Percentiles rank a stretch among this genome's conserved stretches.
Evolutionary conservation across 2,329 filamentous ascomycete species (phyloP).

Genomic region (Xylaria arbuscula): DNA sequence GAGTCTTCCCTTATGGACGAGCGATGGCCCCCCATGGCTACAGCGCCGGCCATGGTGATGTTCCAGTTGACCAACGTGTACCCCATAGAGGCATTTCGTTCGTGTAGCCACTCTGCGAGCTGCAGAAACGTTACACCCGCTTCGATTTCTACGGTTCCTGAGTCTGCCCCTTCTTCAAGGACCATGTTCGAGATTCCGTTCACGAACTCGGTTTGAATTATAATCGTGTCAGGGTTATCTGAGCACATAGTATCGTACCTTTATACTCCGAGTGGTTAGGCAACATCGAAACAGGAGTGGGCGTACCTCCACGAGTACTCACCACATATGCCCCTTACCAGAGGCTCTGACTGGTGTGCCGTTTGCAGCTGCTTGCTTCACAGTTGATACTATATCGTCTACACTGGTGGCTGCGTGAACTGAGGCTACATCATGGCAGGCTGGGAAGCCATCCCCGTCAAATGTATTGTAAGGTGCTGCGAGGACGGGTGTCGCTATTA

Average conservation of each 20-base stretch:
- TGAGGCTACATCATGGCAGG: constrained; percentile 59
- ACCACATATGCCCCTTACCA: constrained; percentile 61
- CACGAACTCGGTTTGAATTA: constrained; percentile 59
- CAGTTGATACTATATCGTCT: constrained; percentile 56
- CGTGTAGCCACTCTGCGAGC: constrained; percentile 62
- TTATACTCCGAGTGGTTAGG: constrained; percentile 4
- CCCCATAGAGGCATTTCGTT: constrained; percentile 58
- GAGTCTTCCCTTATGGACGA: constrained; percentile 60
- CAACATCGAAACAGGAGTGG: background rate
- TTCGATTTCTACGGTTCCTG: constrained; percentile 61
- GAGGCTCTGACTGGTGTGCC: constrained; percentile 58
- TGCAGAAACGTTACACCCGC: constrained; percentile 64
- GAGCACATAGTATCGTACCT: constrained; percentile 66
- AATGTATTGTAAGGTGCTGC: constrained; percentile 60
- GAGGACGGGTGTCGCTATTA: constrained; percentile 28
- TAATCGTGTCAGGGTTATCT: constrained; percentile 59
- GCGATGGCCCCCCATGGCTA: constrained; percentile 65
- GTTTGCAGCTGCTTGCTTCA: constrained; percentile 54
- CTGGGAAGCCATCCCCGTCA: constrained; percentile 60
- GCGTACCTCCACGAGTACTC: constrained; percentile 20
- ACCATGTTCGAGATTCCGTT: constrained; percentile 59
- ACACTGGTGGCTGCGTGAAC: constrained; percentile 59
- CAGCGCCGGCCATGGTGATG: constrained; percentile 61
- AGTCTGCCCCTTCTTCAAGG: constrained; percentile 51
- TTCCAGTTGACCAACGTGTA: constrained; percentile 66